Base-by-base conservation (phyloP, 768 basidiomycete genomes). In the Lepiota brunneoincarnata region DNA sequence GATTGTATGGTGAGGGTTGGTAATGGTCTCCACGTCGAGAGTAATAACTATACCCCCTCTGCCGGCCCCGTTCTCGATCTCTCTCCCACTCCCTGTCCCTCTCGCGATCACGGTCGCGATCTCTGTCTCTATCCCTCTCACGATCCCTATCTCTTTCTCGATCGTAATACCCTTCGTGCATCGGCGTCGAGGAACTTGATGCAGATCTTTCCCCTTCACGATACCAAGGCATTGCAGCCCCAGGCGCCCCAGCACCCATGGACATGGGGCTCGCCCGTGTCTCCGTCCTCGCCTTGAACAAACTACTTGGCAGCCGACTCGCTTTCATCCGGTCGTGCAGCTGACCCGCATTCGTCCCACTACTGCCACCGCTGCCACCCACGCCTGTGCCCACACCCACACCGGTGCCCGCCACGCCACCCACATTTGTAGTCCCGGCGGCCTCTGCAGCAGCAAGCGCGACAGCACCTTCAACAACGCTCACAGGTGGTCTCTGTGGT, bases 101-200 rank as follows among this genome's bases (percentile, higher is more conserved):
- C 14, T 51, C 50, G 2, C 50, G 11, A 1, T 51, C 53, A 15
- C 53, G 28, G 4, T 54, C 52, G 11, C 51, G 44, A 6, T 52
- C 51, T 14, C 42, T 36, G 1, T 47, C 43, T 18, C 44, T 46
- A 6, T 54, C 52, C 20, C 51, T 26, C 10, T 53, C 51, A 4
- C 51, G 20, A 1, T 53, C 51, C 10, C 51, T 67, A 64, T 58
- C 70, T 63, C 59, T 69, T 64, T 57, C 64, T 64, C 64, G 59
- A 58, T 60, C 62, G 18, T 28, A 44, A 38, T 51, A 48, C 58
- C 64, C 50, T n/a, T 52, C 51, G 28, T 44, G 42, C 51, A 52
- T 37, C 14, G 51, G 51, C 6, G 51, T 52, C 15, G 40, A 42
- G 28, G 40, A 39, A 35, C 50, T 51, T 34, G 50, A 51, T 28